Base-by-base conservation (phyloP, 768 basidiomycete genomes). In the Dictyophora rubrovolvata region DNA sequence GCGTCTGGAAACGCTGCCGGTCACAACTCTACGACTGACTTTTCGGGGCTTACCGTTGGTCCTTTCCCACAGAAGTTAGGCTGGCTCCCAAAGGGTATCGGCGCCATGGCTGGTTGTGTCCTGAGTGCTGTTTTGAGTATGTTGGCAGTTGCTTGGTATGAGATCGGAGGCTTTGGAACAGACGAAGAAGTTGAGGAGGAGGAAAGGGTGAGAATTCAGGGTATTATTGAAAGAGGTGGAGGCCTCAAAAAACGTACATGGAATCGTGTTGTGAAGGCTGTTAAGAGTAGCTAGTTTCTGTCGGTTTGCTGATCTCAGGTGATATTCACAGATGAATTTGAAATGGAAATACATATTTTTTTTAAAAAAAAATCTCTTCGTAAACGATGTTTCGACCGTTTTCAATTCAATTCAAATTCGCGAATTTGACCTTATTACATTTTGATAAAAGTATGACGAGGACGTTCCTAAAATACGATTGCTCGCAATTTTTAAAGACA, bases 1-100 rank as follows among this genome's bases (percentile, higher is more conserved):
- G 72, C 71, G 4, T 79, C 79, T 0, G 95, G 95, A 11, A 99
- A 99, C 70, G 93, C 91, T 0, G 95, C 89, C 12, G 95, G 95
- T 0, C 77, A 81, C 63, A 78, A 78, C 1, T 83, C 82, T 20
- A 71, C 82, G 14, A 83, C 82, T 9, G 86, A 96, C 66, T 77
- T 94, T 63, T 62, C 69, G 36, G 86, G 91, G 12, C 70, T 87
- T 22, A 73, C 72, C 12, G 63, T 79, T 21, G 89, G 88, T 2
- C 92, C 93, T 5, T 93, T 72, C 77, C 82, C 75, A 16, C 87
- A 92, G 68, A 74, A 75, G 42, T 67, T 83, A 48, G 88, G 89
- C 1, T 91, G 87, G 87, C 79, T 76, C 63, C 73, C 83, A 28
- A 84, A 75, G 69, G 89, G 85, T 16, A 86, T 89, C 55, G 78